These are phyloP conservation scores for Fusarium coicis DNA, from an alignment of 2,329 filamentous ascomycete species.

Conservation along the genomic window DNA sequence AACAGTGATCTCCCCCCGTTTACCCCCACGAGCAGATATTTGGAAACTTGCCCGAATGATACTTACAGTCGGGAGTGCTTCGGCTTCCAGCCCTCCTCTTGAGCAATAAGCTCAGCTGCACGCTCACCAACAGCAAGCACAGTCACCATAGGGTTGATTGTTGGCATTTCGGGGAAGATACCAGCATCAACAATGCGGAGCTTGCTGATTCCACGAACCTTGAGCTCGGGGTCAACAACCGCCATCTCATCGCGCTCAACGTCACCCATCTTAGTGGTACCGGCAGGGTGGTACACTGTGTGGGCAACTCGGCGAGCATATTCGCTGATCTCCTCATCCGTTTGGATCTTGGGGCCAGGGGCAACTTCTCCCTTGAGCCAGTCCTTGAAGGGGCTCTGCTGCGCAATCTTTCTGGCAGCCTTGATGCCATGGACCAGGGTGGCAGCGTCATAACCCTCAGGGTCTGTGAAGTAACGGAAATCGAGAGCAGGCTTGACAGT, in stretches of 20 bases:
- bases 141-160: constrained; percentile 91
- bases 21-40: constrained; percentile 2
- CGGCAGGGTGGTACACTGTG: constrained; percentile 90
- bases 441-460: constrained; percentile 85
- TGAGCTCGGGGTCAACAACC: constrained; percentile 82
- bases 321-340: constrained; percentile 82
- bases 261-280: constrained; percentile 92
- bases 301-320: constrained; percentile 85
- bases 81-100: constrained; percentile 67
- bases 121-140: constrained; percentile 86
- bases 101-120: constrained; percentile 81
- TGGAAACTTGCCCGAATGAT: background rate
- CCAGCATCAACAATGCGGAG: constrained; percentile 87
- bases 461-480: constrained; percentile 90
- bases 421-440: constrained; percentile 82
- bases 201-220: constrained; percentile 76
- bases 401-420: constrained; percentile 79
- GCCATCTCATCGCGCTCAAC: constrained; percentile 73
- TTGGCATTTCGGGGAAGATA: constrained; percentile 88
- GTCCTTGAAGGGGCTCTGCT: constrained; percentile 80
- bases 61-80: constrained; percentile 48
- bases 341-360: constrained; percentile 77
- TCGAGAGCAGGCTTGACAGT: constrained; percentile 83
- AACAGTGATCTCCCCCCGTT: constrained; percentile 9
- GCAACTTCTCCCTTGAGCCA: constrained; percentile 88